Conservation (phyloP, 768 basidiomycete genomes). For the Pholiota microspora region DNA sequence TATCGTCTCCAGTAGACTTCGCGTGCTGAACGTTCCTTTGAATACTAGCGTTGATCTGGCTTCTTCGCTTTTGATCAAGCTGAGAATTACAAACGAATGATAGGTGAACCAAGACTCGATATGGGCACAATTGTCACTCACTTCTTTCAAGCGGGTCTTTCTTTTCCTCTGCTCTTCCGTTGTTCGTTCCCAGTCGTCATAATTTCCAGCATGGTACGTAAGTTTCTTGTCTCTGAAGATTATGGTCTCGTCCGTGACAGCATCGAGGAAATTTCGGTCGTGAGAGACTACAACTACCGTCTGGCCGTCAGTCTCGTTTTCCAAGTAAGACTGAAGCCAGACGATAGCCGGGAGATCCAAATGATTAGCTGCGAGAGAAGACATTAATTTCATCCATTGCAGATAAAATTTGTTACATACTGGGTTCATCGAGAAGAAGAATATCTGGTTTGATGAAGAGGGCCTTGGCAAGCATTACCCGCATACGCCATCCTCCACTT, state of each 20-base stretch:
- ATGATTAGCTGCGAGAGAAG: conserved; percentile 35
- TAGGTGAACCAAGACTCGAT: no score
- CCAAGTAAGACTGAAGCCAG: conserved; percentile 53
- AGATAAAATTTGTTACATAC: conserved; percentile 14
- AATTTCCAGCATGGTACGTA: conserved; percentile 55
- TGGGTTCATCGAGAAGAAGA: conserved; percentile 58
- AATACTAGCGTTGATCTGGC: conserved; percentile 53
- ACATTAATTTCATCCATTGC: not conserved
- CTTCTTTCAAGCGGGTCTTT: conserved; percentile 43
- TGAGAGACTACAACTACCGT: conserved; percentile 67
- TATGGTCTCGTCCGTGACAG: conserved; percentile 59
- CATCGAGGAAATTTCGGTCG: conserved; percentile 61
- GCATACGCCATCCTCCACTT: conserved; percentile 66
- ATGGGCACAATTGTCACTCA: conserved; percentile 7
- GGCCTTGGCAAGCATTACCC: conserved; percentile 56
- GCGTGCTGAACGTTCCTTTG: conserved; percentile 47
- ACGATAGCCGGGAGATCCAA: conserved; percentile 51
- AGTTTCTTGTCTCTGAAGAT: conserved; percentile 54
- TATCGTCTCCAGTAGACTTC: conserved; percentile 61
- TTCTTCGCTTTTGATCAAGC: conserved; percentile 33
- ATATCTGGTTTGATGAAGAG: conserved; percentile 57
- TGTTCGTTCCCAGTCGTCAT: conserved; percentile 46
- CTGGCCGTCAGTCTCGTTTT: conserved; percentile 31
- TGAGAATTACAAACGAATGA: conserved; percentile 3
- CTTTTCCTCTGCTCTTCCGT: conserved; percentile 44